phyloP scores from a whole-genome alignment of 441 rosid species.

The Eugenia klotzschiana region DNA sequence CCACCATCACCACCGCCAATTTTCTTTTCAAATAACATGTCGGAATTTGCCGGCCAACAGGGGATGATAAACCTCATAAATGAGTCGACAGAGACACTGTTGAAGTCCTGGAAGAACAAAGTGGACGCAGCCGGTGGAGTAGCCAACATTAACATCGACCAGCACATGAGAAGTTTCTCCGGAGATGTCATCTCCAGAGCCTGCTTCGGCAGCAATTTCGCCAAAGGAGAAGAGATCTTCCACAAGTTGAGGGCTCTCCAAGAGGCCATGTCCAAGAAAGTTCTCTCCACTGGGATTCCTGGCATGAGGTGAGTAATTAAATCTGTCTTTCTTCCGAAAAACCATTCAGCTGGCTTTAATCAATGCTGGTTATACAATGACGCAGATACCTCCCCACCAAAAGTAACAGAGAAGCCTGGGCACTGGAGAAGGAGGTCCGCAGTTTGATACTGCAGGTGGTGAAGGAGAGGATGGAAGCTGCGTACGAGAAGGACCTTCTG shows the following conservation, averaged over 20 bases:
- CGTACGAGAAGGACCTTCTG: slow-evolving; percentile 15
- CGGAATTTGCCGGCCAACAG: neutral
- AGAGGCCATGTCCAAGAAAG: slow-evolving; percentile 23
- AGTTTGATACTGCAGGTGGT: slow-evolving; percentile 20
- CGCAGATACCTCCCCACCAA: slow-evolving; percentile 20
- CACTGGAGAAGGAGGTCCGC: slow-evolving; percentile 24
- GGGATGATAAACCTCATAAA: slow-evolving; percentile 21
- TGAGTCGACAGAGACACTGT: slow-evolving; percentile 17
- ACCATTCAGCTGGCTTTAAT: neutral
- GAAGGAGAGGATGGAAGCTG: slow-evolving; percentile 14
- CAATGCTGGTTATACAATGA: neutral
- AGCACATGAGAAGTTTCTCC: slow-evolving; percentile 27
- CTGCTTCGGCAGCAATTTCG: slow-evolving; percentile 36
- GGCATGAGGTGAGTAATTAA: slow-evolving; percentile 14
- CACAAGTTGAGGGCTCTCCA: slow-evolving; percentile 24
- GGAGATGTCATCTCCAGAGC: slow-evolving; percentile 46
- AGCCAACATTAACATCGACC: slow-evolving; percentile 24
- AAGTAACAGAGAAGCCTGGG: slow-evolving; percentile 27
- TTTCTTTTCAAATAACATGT: neutral
- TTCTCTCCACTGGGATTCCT: slow-evolving; percentile 23
- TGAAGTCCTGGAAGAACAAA: slow-evolving; percentile 24
- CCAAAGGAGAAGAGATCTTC: slow-evolving; percentile 31
- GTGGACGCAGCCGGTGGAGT: slow-evolving; percentile 17
- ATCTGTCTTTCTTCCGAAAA: neutral
- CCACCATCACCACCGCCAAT: neutral